Conservation (phyloP, 2,329 filamentous ascomycete species). For the Graphilbum fragrans region DNA sequence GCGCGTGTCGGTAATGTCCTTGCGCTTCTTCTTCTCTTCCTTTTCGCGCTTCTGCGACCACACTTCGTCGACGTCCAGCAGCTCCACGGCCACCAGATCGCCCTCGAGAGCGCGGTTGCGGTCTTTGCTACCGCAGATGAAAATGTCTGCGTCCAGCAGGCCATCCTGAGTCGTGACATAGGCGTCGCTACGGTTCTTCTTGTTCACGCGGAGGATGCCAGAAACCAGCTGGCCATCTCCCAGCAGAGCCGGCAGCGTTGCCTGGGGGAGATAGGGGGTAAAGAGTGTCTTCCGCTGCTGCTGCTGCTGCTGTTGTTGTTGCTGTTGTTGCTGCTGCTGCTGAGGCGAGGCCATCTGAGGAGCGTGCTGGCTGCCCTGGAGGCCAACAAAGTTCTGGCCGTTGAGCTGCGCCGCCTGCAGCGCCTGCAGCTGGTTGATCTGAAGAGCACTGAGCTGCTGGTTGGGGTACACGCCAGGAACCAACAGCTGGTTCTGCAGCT, state of each 20-base stretch:
- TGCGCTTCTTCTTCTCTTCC: conserved; percentile 99
- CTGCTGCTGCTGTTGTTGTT: conserved; percentile 61
- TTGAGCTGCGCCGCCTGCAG: conserved; percentile 81
- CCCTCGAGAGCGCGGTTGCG: conserved; percentile 94
- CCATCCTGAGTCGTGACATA: conserved; percentile 90
- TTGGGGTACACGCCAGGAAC: conserved; percentile 71
- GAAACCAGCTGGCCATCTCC: conserved; percentile 89
- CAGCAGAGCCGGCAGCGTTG: conserved; percentile 79
- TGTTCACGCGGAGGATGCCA: conserved; percentile 95
- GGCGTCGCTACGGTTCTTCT: conserved; percentile 97
- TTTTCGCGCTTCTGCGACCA: conserved; percentile 99
- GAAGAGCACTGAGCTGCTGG: conserved; percentile 76
- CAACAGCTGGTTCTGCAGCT: conserved; percentile 77
- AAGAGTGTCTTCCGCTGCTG: conserved; percentile 97
- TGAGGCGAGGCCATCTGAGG: conserved; percentile 47
- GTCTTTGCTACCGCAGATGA: conserved; percentile 98
- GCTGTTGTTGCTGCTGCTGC: not conserved
- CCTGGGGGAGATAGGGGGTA: conserved; percentile 93
- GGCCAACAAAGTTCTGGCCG: conserved; percentile 59
- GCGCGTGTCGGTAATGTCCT: conserved; percentile 91
- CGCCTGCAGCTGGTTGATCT: conserved; percentile 82
- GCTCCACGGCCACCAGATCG: conserved; percentile 87
- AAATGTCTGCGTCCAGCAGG: conserved; percentile 88
- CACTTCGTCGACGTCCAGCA: conserved; percentile 95
- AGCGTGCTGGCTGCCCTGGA: conserved; percentile 61